phyloP scores from a whole-genome alignment of 352 stramenopile species.

The Pythium volutum region DNA sequence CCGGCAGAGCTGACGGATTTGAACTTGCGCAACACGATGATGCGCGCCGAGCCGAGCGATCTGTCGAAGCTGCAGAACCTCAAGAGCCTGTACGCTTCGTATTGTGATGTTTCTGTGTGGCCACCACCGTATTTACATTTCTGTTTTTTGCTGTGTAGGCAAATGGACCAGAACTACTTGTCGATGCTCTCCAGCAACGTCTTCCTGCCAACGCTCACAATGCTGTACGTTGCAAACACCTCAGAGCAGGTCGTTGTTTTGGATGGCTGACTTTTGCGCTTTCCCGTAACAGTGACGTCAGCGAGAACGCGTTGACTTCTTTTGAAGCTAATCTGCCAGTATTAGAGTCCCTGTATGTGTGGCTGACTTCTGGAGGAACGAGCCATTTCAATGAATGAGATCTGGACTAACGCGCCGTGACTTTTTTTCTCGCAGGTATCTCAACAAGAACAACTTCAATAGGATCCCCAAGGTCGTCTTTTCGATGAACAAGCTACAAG shows the following conservation, averaged over 20 bases:
- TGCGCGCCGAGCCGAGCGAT: constrained; percentile 1
- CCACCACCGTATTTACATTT: background rate
- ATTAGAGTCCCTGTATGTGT: background rate
- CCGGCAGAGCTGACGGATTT: background rate
- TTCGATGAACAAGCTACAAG: background rate
- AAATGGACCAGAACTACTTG: constrained; percentile 7
- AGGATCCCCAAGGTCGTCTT: background rate
- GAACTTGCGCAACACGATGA: background rate
- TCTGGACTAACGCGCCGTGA: too few species aligned
- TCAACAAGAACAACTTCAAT: constrained; percentile 5
- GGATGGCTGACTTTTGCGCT: too few species aligned
- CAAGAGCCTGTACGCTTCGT: background rate
- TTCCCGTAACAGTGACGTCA: background rate
- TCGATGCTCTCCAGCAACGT: background rate
- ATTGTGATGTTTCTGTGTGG: background rate
- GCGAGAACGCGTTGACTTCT: background rate
- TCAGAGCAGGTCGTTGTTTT: too few species aligned
- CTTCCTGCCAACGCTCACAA: background rate
- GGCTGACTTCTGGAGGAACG: too few species aligned
- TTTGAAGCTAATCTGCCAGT: background rate
- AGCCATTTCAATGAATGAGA: background rate
- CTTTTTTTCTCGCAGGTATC: background rate
- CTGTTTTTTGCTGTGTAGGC: background rate
- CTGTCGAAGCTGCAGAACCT: background rate
- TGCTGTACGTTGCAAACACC: background rate